Evolutionary conservation across 257 asterid genomes (phyloP).

Genomic region (Solanum bulbocastanum): DNA sequence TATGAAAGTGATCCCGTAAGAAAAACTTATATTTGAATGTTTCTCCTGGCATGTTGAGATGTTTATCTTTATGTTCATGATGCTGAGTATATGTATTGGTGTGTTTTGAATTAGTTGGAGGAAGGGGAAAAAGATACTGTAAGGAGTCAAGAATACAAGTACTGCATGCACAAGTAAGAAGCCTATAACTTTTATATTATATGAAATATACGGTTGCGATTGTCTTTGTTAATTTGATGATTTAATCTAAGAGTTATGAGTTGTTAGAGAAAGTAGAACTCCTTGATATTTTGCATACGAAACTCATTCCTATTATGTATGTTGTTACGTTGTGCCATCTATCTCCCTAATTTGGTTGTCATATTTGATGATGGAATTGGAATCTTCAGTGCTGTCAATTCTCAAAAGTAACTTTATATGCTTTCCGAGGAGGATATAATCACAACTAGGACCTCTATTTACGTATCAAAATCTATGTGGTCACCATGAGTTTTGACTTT

Average conservation of each 20-base stretch:
- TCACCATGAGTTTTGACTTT: background rate
- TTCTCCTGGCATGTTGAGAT: background rate
- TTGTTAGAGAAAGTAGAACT: background rate
- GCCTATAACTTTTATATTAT: background rate
- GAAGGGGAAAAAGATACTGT: slow-evolving; percentile 81
- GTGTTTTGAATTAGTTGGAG: slow-evolving; percentile 54
- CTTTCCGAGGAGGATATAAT: background rate
- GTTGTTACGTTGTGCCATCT: background rate
- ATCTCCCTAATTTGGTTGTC: background rate
- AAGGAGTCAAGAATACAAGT: slow-evolving; percentile 83
- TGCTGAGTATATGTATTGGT: background rate
- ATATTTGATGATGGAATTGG: background rate
- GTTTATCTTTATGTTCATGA: background rate
- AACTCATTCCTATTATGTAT: background rate
- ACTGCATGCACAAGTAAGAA: slow-evolving; percentile 85
- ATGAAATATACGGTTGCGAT: background rate
- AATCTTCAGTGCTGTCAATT: background rate
- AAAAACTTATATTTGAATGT: background rate
- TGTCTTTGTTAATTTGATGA: background rate
- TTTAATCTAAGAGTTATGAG: background rate
- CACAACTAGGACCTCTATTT: background rate
- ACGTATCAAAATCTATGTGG: background rate
- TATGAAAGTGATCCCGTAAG: slow-evolving; percentile 94
- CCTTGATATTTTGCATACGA: background rate
- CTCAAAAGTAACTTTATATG: background rate